Evolutionary conservation across 768 basidiomycete genomes (phyloP).

Genomic region (Fibroporia radiculosa): DNA sequence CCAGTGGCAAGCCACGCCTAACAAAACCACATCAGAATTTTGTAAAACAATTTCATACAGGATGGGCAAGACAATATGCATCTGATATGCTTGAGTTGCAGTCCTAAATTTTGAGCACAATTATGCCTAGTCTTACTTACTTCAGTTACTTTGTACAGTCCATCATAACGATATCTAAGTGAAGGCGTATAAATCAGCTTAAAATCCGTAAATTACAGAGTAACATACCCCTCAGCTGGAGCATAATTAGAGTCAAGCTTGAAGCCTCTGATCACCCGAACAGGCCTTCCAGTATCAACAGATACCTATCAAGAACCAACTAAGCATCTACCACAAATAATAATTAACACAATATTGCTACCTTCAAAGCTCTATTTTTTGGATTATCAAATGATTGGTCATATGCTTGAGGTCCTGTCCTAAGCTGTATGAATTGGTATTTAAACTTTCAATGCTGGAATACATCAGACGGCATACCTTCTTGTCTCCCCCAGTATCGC

Average conservation of each 20-base stretch:
- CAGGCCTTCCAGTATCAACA: constrained; percentile 9
- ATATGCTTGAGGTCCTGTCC: constrained; percentile 11
- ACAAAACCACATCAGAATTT: background rate
- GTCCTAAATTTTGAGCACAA: no score
- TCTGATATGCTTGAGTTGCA: no score
- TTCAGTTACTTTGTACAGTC: constrained; percentile 10
- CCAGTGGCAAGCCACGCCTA: constrained; percentile 15
- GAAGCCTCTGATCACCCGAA: constrained; percentile 13
- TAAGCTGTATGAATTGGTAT: background rate
- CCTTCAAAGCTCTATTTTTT: constrained; percentile 12
- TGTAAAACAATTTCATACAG: no score
- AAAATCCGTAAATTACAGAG: background rate
- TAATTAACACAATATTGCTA: background rate
- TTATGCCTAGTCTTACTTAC: constrained; percentile 5
- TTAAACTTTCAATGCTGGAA: background rate
- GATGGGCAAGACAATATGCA: no score
- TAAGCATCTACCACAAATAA: background rate
- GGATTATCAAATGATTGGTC: constrained; percentile 11
- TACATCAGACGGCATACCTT: background rate
- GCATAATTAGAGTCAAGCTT: constrained; percentile 12
- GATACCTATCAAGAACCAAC: constrained; percentile 7
- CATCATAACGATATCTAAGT: constrained; percentile 14
- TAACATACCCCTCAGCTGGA: constrained; percentile 9
- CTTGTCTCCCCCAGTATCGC: constrained; percentile 6
- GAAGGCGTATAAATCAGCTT: background rate